A percentile compares a stretch with the other conserved stretches of the same genome.
These are phyloP conservation scores for Boechera retrofracta DNA, from an alignment of 345 rosid genomes.

Conservation along the genomic window DNA sequence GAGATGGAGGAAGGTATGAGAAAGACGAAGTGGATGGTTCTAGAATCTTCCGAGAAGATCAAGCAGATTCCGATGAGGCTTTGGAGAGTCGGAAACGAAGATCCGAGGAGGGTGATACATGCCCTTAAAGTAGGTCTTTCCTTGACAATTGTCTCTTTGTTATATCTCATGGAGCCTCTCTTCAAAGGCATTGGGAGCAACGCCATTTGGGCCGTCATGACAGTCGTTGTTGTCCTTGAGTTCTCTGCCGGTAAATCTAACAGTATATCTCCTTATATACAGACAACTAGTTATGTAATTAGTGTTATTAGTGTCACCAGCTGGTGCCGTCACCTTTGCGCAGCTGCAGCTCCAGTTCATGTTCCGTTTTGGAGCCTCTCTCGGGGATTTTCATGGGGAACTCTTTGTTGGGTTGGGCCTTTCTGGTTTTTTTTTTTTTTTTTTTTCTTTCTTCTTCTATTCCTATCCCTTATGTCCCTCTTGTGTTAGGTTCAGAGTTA, in stretches of 20 bases:
- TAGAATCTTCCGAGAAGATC: constrained; percentile 43
- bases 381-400: too few species aligned
- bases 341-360: too few species aligned
- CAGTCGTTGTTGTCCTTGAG: constrained; percentile 89
- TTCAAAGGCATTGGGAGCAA: constrained; percentile 62
- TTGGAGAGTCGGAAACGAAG: constrained; percentile 68
- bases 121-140: constrained; percentile 84
- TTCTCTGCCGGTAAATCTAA: constrained; percentile 67
- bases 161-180: constrained; percentile 71
- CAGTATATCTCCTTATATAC: not conserved
- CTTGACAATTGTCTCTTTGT: constrained; percentile 70
- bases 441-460: too few species aligned
- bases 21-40: constrained; percentile 41
- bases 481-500: too few species aligned
- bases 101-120: constrained; percentile 78
- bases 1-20: constrained; percentile 37
- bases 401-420: too few species aligned
- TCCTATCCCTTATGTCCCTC: too few species aligned
- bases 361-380: too few species aligned
- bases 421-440: too few species aligned
- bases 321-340: too few species aligned
- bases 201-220: constrained; percentile 92
- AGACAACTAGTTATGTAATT: not conserved
- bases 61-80: constrained; percentile 50
- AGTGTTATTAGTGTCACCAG: not conserved